Evolutionary conservation across 768 basidiomycete species (phyloP).

Genomic region (Termitomyces sp.): DNA sequence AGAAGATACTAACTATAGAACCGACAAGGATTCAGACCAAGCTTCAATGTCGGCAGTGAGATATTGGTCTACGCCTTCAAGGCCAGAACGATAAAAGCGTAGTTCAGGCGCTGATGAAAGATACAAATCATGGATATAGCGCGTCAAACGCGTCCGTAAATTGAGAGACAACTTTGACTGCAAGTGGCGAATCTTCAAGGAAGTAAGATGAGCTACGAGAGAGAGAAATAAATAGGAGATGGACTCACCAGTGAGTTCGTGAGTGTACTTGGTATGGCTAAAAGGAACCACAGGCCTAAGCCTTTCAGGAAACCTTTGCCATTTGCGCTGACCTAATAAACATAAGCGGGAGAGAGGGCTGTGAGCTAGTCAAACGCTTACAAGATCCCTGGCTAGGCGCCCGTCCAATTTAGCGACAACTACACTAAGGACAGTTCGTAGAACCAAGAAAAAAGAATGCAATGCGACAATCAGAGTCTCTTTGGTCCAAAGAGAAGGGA

Average conservation of each 20-base stretch:
- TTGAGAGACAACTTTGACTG: slow-evolving; percentile 83
- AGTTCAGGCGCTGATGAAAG: slow-evolving; percentile 70
- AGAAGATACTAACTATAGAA: slow-evolving; percentile 71
- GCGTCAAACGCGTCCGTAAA: slow-evolving; percentile 81
- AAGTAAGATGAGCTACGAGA: background rate
- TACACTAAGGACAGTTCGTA: slow-evolving; percentile 84
- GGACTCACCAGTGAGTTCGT: slow-evolving; percentile 85
- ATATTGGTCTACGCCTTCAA: slow-evolving; percentile 86
- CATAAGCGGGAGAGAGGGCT: background rate
- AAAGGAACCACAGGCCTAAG: slow-evolving; percentile 81
- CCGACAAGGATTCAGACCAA: slow-evolving; percentile 83
- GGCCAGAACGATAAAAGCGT: slow-evolving; percentile 61
- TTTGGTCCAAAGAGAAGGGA: slow-evolving; percentile 58
- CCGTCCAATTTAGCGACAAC: slow-evolving; percentile 89
- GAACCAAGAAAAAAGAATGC: slow-evolving; percentile 83
- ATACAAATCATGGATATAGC: slow-evolving; percentile 91
- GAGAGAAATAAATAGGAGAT: background rate
- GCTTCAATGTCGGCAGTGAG: slow-evolving; percentile 90
- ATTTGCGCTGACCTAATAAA: slow-evolving; percentile 67
- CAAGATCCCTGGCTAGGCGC: slow-evolving; percentile 82
- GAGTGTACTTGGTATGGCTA: slow-evolving; percentile 91
- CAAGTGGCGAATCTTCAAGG: slow-evolving; percentile 73
- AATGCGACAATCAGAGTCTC: slow-evolving; percentile 70
- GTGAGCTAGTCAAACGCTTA: slow-evolving; percentile 22
- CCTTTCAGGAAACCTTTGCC: slow-evolving; percentile 80